Conservation (phyloP, 139 green algal species). For the Auxenochlorella pyrenoidosa region DNA sequence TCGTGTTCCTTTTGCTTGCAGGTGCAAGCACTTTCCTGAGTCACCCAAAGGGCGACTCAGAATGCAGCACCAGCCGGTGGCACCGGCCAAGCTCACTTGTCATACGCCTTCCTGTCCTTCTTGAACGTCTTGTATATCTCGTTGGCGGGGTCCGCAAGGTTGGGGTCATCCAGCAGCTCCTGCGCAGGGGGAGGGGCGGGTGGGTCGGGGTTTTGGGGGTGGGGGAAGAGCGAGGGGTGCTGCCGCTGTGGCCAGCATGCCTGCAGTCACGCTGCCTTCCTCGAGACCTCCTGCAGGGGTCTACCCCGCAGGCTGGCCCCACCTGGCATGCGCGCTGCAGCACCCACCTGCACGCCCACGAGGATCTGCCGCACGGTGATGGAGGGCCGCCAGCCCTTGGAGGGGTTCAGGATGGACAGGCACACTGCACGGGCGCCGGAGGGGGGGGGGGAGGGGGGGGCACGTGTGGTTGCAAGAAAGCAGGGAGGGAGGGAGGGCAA, state of each 20-base stretch:
- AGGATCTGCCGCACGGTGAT: constrained; percentile 81
- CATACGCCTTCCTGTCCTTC: neutral
- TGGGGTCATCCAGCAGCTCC: constrained; percentile 61
- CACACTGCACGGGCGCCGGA: constrained; percentile 60
- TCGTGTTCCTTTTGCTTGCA: too few species aligned
- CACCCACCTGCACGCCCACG: constrained; percentile 65
- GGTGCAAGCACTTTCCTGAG: too few species aligned
- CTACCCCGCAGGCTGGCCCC: neutral
- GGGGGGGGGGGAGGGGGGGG: neutral
- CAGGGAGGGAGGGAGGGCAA: neutral
- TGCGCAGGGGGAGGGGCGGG: neutral
- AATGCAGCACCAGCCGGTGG: neutral
- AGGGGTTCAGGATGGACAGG: constrained; percentile 72
- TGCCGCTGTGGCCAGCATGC: too few species aligned
- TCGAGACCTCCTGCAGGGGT: too few species aligned
- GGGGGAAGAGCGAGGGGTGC: too few species aligned
- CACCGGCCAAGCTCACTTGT: neutral
- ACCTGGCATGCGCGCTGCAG: neutral
- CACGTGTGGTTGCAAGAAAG: neutral
- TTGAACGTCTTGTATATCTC: neutral
- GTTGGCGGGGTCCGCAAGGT: constrained; percentile 34
- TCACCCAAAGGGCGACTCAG: too few species aligned
- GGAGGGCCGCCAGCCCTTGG: constrained; percentile 48
- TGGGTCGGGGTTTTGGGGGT: too few species aligned
- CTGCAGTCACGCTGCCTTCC: too few species aligned